Evolutionary conservation across 306 rosid species (phyloP).

Genomic region (Malus domestica): ASM211411v1 NC_041798.1:1561001-1561500

Average conservation of each 20-base stretch:
- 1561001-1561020: no score
- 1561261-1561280: not conserved
- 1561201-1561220: not conserved
- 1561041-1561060: not conserved
- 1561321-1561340: no score
- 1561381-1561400: not conserved
- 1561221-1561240: no score
- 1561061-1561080: not conserved
- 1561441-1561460: not conserved
- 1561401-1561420: not conserved
- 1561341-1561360: not conserved
- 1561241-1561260: not conserved
- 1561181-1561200: no score
- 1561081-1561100: not conserved
- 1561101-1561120: not conserved
- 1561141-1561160: not conserved
- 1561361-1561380: not conserved
- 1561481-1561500: no score
- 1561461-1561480: no score
- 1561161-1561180: not conserved
- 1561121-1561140: not conserved
- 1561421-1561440: not conserved
- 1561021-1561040: not conserved
- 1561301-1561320: no score
- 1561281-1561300: no score